Conservation (phyloP, 108 stramenopile genomes). For the Thalassiosira profunda region DNA sequence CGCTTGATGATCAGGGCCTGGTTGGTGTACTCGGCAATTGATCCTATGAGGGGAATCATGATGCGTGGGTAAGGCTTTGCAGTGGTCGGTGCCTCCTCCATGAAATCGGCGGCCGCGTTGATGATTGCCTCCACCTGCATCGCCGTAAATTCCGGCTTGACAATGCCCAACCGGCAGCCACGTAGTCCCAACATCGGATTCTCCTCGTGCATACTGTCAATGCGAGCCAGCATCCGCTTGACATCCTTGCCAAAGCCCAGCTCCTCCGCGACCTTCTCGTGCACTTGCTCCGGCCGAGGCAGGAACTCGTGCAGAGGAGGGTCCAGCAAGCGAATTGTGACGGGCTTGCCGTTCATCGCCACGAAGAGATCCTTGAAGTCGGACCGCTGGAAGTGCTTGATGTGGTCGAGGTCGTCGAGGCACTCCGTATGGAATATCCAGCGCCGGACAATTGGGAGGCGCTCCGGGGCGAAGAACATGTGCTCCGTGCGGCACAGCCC, state of each 20-base stretch:
- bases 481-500: conserved; percentile 91
- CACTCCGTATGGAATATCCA: conserved; percentile 83
- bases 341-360: conserved; percentile 78
- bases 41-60: conserved; percentile 74
- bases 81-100: conserved; percentile 40
- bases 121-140: conserved; percentile 88
- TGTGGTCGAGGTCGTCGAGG: conserved; percentile 55
- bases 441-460: conserved; percentile 73
- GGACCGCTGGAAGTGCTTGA: conserved; percentile 66
- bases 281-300: conserved; percentile 56
- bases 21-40: conserved; percentile 59
- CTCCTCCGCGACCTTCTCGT: conserved; percentile 56
- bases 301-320: conserved; percentile 92
- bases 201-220: conserved; percentile 75
- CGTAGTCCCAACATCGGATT: conserved; percentile 89
- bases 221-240: conserved; percentile 49
- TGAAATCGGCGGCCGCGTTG: conserved; percentile 63
- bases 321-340: conserved; percentile 86
- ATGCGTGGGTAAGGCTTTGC: conserved; percentile 67
- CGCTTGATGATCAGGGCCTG: conserved; percentile 64
- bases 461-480: conserved; percentile 85
- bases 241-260: conserved; percentile 58
- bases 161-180: conserved; percentile 81
- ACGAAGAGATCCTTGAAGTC: conserved; percentile 73
- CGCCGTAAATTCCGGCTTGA: conserved; percentile 61